Evolutionary conservation across 305 asterid genomes (phyloP).

Genomic region (Fraxinus floribunda): DNA sequence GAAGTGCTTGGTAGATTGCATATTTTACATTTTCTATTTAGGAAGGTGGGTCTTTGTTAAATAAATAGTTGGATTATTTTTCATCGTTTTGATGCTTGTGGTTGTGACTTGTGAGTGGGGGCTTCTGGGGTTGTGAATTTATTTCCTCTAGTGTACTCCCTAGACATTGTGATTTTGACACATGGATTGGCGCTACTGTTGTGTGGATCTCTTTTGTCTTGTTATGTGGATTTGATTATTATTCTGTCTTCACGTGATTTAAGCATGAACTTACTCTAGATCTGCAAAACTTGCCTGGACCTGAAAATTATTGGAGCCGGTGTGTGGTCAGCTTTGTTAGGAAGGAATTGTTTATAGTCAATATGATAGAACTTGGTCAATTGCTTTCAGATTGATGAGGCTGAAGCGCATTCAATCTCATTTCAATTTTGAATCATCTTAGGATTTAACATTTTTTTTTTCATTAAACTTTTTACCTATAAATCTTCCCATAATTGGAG

Average conservation of each 20-base stretch:
- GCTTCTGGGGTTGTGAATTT: not conserved
- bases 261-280: not conserved
- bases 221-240: not conserved
- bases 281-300: not conserved
- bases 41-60: not conserved
- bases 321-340: not conserved
- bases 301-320: not conserved
- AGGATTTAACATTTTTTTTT: not conserved
- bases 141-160: not conserved
- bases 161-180: not conserved
- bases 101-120: not conserved
- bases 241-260: not conserved
- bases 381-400: not conserved
- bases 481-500: not conserved
- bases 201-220: not conserved
- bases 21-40: not conserved
- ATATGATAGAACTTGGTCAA: not conserved
- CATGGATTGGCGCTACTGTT: not conserved
- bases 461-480: not conserved
- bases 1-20: not conserved
- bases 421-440: not conserved
- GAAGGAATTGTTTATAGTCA: not conserved
- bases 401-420: not conserved
- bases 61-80: not conserved
- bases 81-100: not conserved